A percentile compares a stretch with the other conserved stretches of the same genome.
Evolutionary conservation across 1,284 basidiomycete genomes (phyloP).

Genomic region (Rhodotorula sp.): DNA sequence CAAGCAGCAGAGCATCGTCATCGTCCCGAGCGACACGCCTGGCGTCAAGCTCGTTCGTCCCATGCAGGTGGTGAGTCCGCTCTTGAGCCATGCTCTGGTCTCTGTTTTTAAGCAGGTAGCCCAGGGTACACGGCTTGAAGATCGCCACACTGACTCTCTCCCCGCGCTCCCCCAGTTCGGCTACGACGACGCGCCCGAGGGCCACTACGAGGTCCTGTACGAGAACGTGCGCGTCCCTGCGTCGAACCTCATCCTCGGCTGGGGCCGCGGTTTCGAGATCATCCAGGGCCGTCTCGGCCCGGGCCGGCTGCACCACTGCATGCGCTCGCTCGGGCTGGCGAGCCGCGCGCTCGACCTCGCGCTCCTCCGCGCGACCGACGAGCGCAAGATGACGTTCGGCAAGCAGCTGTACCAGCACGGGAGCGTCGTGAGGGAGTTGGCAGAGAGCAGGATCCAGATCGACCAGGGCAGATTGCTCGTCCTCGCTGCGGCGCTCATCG

Average conservation of each 20-base stretch:
- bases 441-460: conserved; percentile 88
- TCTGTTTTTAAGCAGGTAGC: not conserved
- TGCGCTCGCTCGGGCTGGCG: conserved; percentile 91
- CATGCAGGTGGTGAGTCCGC: conserved; percentile 67
- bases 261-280: conserved; percentile 76
- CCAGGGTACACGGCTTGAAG: too few species aligned
- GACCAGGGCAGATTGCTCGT: conserved; percentile 85
- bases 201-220: conserved; percentile 93
- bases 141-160: not conserved
- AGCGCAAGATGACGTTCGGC: conserved; percentile 86
- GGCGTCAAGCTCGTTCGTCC: conserved; percentile 88
- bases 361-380: conserved; percentile 89
- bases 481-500: conserved; percentile 75
- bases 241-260: conserved; percentile 80
- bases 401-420: conserved; percentile 90
- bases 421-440: conserved; percentile 85
- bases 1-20: conserved; percentile 87
- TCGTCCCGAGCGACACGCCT: conserved; percentile 82
- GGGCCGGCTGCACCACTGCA: conserved; percentile 81
- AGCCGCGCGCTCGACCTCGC: conserved; percentile 82
- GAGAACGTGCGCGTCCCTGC: conserved; percentile 88
- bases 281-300: conserved; percentile 97
- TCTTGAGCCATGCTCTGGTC: too few species aligned
- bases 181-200: conserved; percentile 80
- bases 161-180: conserved; percentile 59